Percentiles rank a stretch among this genome's conserved stretches.
Evolutionary conservation across 176 grass and related monocot genomes (phyloP).

Genomic region (Triticum turgidum): DNA sequence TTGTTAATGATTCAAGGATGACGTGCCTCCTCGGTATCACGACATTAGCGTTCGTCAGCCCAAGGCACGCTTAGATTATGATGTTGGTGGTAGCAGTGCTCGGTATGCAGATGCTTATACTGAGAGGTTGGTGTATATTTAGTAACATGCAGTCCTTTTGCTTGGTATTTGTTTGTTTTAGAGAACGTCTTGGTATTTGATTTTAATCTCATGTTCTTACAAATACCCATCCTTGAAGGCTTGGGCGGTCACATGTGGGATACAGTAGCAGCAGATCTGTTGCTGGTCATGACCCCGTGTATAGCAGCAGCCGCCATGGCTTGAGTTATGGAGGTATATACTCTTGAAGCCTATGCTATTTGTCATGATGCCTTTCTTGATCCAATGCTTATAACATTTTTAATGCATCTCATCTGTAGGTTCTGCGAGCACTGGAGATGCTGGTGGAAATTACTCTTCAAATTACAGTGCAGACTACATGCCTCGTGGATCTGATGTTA

Average conservation of each 20-base stretch:
- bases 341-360: conserved; percentile 7
- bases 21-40: conserved; percentile 51
- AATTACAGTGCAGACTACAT: conserved; percentile 52
- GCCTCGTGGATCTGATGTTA: conserved; percentile 86
- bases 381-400: neutral
- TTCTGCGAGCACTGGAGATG: conserved; percentile 51
- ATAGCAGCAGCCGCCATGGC: conserved; percentile 64
- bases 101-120: conserved; percentile 63
- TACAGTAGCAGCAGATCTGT: conserved; percentile 58
- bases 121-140: conserved; percentile 67
- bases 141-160: neutral
- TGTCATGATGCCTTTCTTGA: neutral
- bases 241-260: conserved; percentile 59
- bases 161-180: conserved; percentile 6
- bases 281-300: conserved; percentile 65
- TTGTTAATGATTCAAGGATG: conserved; percentile 60
- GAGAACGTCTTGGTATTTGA: neutral
- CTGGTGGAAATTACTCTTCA: conserved; percentile 65
- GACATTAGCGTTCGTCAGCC: conserved; percentile 58
- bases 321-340: conserved; percentile 73
- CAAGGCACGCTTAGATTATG: conserved; percentile 72
- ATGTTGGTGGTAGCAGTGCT: conserved; percentile 54
- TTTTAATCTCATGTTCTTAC: conserved; percentile 9
- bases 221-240: conserved; percentile 43
- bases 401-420: conserved; percentile 37